Evolutionary conservation across 1,284 basidiomycete species (phyloP), one percentile per base, ranked within the genome.

Genomic region (Leccinum griseonigrum): DNA sequence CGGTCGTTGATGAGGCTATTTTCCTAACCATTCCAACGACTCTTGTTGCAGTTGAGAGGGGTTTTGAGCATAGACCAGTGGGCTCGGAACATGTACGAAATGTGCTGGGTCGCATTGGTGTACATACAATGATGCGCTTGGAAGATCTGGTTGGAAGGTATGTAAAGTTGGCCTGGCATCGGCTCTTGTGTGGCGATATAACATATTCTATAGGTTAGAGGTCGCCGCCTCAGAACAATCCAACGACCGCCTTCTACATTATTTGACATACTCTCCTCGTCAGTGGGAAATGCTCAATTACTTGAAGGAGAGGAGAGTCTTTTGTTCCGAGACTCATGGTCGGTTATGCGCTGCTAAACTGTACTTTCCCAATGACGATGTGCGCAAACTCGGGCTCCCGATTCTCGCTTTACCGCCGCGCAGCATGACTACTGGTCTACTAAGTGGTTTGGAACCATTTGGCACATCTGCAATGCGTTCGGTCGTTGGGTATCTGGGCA

Each of bases 361-460:
- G 18, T 65, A 71, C 36, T 56, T 62, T 3, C 66, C 72, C 7
- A 34, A 50, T 16, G 53, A 48, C 11, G 34, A 59, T 7, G 13
- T 68, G 34, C 58, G 57, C 43, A 46, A 32, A 31, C 60, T 73
- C 34, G 57, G 63, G 18, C 63, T 71, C 38, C 72, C 72, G 0
- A 56, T 63, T 16, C 69, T 71, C 4, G 55, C 43, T 26, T 63
- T 68, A 18, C 53, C 54, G 5, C 48, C 3, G 13, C 26, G 63
- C 2, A 34, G 28, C n/a, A 9, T 36, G 4, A n/a, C 1, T 28
- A 40, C 7, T 55, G 11, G 18, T 48, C 38, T 40, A 7, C 56
- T 34, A 29, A 32, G 1, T 14, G 4, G 3, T 46, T 4, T 52
- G 14, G 61, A 64, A 13, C 9, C 29, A 5, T 32, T 34, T 29